Conservation (phyloP, 2,329 filamentous ascomycete species). For the Pseudofabraea citricarpa region DNA sequence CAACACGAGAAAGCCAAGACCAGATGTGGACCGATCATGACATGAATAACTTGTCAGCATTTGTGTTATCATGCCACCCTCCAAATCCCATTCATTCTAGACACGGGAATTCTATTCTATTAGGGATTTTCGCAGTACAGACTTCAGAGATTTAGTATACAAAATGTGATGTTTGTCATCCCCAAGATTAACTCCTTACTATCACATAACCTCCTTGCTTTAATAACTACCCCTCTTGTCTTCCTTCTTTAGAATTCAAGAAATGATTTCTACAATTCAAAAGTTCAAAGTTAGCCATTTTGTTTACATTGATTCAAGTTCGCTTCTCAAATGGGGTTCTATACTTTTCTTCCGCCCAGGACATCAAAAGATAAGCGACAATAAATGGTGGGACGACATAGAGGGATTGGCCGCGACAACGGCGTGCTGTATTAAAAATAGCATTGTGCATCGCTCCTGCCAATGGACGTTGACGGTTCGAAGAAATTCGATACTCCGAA, state of each 20-base stretch:
- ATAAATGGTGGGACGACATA: conserved; percentile 81
- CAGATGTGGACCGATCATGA: no score
- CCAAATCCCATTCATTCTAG: no score
- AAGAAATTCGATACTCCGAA: conserved; percentile 66
- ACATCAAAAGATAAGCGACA: conserved; percentile 72
- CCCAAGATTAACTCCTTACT: no score
- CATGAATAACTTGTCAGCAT: no score
- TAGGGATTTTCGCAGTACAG: no score
- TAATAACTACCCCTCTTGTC: no score
- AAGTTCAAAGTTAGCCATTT: neutral
- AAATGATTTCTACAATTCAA: conserved; percentile 59
- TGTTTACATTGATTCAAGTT: conserved; percentile 1
- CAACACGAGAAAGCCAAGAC: no score
- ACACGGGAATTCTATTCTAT: no score
- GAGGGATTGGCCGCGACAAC: conserved; percentile 75
- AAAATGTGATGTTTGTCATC: no score
- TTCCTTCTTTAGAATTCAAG: conserved; percentile 65
- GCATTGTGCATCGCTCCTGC: conserved; percentile 72
- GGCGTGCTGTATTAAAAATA: conserved; percentile 89
- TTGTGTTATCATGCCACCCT: no score
- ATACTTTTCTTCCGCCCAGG: conserved; percentile 86
- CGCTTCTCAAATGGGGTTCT: conserved; percentile 24
- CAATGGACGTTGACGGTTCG: conserved; percentile 82
- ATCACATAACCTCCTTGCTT: no score
- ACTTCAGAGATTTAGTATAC: no score